These are phyloP conservation scores for Ceratocystis huliohia DNA, from an alignment of 2,329 filamentous ascomycete genomes.

Conservation along the genomic window DNA sequence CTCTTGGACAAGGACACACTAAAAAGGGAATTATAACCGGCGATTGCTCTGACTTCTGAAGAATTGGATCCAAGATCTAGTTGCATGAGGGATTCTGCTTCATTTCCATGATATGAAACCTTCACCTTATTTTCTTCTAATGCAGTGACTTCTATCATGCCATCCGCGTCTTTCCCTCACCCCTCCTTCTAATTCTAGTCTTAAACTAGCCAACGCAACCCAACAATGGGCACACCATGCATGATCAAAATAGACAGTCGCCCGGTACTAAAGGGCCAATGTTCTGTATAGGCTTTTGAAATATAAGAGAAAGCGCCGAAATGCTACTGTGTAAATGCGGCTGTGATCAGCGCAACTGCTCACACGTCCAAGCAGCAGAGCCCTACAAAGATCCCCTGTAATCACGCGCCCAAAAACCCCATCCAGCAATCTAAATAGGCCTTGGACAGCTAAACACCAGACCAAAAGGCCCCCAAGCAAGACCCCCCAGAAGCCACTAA, in stretches of 20 bases:
- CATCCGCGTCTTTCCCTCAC: not conserved
- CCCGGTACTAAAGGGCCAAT: too few species aligned
- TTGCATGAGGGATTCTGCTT: slow-evolving; percentile 9
- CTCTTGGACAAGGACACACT: too few species aligned
- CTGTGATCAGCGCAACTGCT: not conserved
- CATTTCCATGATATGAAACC: not conserved
- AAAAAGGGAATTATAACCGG: not conserved
- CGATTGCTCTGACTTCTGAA: not conserved
- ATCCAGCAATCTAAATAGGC: not conserved
- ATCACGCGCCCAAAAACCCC: not conserved
- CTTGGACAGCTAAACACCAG: too few species aligned
- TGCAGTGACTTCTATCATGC: not conserved
- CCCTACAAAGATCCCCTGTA: not conserved
- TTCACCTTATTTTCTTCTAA: not conserved
- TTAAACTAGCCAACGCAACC: too few species aligned
- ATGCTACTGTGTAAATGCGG: not conserved
- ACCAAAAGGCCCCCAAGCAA: too few species aligned
- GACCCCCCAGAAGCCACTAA: too few species aligned
- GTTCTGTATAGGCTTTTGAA: too few species aligned
- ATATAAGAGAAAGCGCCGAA: not conserved
- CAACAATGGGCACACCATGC: too few species aligned
- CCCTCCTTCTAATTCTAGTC: too few species aligned
- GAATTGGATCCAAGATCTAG: not conserved
- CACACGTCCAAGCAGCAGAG: not conserved
- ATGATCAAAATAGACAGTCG: too few species aligned